Evolutionary conservation across 257 asterid genomes (phyloP).

Genomic region (Jaltomata sinuosa): DNA sequence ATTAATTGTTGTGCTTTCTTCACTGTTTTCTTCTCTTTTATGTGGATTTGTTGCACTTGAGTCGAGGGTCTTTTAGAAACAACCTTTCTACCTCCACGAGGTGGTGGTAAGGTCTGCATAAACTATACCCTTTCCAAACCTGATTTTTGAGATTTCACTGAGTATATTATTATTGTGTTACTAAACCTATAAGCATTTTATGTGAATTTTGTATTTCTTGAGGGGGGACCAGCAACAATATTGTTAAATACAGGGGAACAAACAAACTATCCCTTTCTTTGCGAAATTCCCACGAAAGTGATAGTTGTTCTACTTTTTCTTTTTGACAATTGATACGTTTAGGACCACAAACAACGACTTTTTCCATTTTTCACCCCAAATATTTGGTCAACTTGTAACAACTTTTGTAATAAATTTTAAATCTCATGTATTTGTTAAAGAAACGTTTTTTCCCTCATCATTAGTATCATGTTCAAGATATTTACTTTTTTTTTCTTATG

Average conservation of each 20-base stretch:
- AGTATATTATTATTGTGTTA: too few species aligned
- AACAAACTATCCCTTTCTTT: neutral
- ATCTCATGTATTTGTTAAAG: neutral
- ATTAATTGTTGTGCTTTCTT: too few species aligned
- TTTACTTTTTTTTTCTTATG: neutral
- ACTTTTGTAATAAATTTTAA: neutral
- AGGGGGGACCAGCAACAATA: neutral
- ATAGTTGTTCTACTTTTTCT: neutral
- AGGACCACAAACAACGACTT: neutral
- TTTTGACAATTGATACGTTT: neutral
- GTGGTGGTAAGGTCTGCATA: too few species aligned
- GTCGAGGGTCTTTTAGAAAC: too few species aligned
- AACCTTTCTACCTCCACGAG: too few species aligned
- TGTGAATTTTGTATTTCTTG: neutral
- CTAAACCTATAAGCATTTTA: neutral
- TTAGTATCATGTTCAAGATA: neutral
- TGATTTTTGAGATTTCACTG: too few species aligned
- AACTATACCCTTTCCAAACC: too few species aligned
- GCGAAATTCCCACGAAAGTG: neutral
- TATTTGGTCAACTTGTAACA: neutral
- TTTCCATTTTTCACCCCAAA: neutral
- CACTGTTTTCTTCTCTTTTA: too few species aligned
- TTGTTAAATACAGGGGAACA: neutral
- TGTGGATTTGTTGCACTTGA: too few species aligned
- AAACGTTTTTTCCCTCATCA: neutral